phyloP scores from a whole-genome alignment of 129 eudicot genomes.

The Lactuca sativa region DNA sequence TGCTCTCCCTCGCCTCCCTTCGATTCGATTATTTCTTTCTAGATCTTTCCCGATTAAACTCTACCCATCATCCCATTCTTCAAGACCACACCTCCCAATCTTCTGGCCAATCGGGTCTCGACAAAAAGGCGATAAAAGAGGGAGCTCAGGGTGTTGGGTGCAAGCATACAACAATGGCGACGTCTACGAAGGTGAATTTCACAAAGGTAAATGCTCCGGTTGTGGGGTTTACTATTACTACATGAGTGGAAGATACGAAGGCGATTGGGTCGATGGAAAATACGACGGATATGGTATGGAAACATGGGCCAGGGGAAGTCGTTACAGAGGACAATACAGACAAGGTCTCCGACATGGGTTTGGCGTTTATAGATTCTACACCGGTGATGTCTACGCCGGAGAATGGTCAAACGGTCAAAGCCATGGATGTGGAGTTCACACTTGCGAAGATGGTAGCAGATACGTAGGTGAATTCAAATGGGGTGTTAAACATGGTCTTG shows the following conservation, averaged over 20 bases:
- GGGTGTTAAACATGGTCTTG: constrained; percentile 99
- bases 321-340: constrained; percentile 88
- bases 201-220: constrained; percentile 90
- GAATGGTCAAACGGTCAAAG: constrained; percentile 98
- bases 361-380: constrained; percentile 90
- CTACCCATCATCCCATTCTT: constrained; percentile 27
- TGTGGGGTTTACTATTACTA: constrained; percentile 93
- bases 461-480: constrained; percentile 95
- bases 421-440: constrained; percentile 97
- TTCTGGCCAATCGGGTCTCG: constrained; percentile 90
- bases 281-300: constrained; percentile 95
- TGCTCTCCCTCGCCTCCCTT: constrained; percentile 77
- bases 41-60: constrained; percentile 71
- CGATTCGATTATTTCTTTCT: constrained; percentile 67
- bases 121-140: constrained; percentile 53
- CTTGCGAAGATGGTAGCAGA: constrained; percentile 98
- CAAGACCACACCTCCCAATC: constrained; percentile 64
- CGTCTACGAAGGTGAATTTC: constrained; percentile 96
- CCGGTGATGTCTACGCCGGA: constrained; percentile 96
- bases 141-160: constrained; percentile 80
- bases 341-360: constrained; percentile 92
- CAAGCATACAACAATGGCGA: constrained; percentile 93
- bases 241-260: constrained; percentile 97
- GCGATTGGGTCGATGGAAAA: constrained; percentile 98
- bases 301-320: constrained; percentile 96